phyloP scores from a whole-genome alignment of 257 asterid genomes.

The Osmanthus fragrans region DNA sequence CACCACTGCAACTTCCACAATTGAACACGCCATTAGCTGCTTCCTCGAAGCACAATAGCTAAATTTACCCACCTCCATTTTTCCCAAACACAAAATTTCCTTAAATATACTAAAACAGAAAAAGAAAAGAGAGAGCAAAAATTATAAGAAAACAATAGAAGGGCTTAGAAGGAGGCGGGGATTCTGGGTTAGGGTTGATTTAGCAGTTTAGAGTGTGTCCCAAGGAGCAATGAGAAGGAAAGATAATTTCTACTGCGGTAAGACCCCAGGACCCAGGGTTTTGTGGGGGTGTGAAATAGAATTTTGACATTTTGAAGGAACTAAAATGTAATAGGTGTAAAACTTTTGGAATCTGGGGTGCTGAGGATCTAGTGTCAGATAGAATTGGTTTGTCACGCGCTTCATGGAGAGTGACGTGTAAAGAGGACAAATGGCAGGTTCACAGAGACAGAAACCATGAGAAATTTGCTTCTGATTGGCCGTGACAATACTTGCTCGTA shows the following conservation, averaged over 20 bases:
- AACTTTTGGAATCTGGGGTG: not conserved
- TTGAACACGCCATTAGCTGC: constrained; percentile 39
- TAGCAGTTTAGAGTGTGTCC: constrained; percentile 40
- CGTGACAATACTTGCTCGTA: not conserved
- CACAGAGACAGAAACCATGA: not conserved
- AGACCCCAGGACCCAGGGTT: constrained; percentile 42
- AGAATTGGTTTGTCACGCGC: not conserved
- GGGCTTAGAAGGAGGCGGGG: constrained; percentile 17
- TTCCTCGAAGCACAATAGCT: constrained; percentile 45
- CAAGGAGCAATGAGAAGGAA: constrained; percentile 16
- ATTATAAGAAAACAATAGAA: constrained; percentile 2
- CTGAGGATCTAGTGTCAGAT: not conserved
- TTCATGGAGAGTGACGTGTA: not conserved
- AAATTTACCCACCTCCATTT: constrained; percentile 65
- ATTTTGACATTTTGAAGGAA: constrained; percentile 3
- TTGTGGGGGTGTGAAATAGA: constrained; percentile 24
- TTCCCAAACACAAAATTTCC: not conserved
- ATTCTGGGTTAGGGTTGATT: constrained; percentile 51
- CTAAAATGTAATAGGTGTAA: not conserved
- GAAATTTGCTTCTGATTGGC: not conserved
- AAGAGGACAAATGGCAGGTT: not conserved
- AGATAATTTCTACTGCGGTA: constrained; percentile 21
- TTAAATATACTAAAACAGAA: not conserved
- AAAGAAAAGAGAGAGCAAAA: not conserved
- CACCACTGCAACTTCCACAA: constrained; percentile 46